Base-by-base conservation (phyloP, 192 early-diverging fungal genomes). In the Anaeromyces robustus region DNA sequence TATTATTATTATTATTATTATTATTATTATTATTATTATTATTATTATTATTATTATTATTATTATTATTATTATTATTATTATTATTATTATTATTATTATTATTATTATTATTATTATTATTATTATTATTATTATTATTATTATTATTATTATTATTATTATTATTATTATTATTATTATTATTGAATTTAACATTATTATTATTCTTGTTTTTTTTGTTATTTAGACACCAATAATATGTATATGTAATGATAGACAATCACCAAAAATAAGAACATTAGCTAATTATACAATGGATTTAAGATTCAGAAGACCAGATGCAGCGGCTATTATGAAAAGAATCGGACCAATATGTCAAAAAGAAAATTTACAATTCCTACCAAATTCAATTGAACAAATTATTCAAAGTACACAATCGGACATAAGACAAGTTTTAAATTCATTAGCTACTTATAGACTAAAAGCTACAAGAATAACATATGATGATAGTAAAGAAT, bases 351-450 rank as follows among this genome's bases (percentile, higher is more conserved):
- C 31, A 32, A 30, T 31, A 22, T 84, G 80, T 29, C 29, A 29
- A 30, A 90, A 92, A 77, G 97, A 98, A 86, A 89, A 89, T 13
- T 85, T 98, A 18, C 86, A 89, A 78, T 81, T 98, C 14, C 87
- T 90, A 80, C 83, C 90, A 6, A 96, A 96, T 82, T 94, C 93
- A 0, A 85, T 98, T 30, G 92, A 90, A 34, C 89, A 95, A 83
- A 85, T 99, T 41, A 93, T 97, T 28, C 83, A 87, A 80, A 87
- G 89, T 12, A 95, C 97, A 0, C 90, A 91, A 52, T 92, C 91
- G 30, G 98, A 99, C 85, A 96, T 99, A 85, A 94, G 98, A 6
- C 98, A 99, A 86, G 92, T 98, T 79, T 87, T 99, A 78, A 98
- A 97, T 83, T 87, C 97, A 80, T 82, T 99, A 78, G 97, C 96